Percentiles rank a stretch among this genome's conserved stretches.
phyloP scores from a whole-genome alignment of 148 eudicot genomes.

The Selenicereus undatus region DNA sequence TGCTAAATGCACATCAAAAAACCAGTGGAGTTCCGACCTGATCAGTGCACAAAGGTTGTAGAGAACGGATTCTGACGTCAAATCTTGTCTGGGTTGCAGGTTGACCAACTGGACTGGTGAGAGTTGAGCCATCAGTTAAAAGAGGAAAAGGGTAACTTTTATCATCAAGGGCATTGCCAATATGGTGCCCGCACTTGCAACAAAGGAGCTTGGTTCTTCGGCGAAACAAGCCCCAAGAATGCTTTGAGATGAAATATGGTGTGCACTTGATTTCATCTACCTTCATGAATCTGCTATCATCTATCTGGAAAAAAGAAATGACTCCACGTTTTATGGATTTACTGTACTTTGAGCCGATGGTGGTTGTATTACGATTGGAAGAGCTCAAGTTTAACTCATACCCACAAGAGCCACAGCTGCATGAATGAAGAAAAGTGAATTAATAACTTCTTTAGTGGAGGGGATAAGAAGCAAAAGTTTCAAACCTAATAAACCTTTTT shows the following conservation, averaged over 20 bases:
- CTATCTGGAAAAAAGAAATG: constrained; percentile 59
- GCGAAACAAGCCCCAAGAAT: constrained; percentile 46
- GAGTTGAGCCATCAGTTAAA: constrained; percentile 38
- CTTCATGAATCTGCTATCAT: constrained; percentile 71
- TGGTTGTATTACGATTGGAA: constrained; percentile 53
- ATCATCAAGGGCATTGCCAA: constrained; percentile 54
- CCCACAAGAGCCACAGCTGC: constrained; percentile 82
- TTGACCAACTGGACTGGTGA: constrained; percentile 33
- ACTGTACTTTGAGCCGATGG: constrained; percentile 56
- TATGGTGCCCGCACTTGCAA: constrained; percentile 54
- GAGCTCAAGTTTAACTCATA: constrained; percentile 65
- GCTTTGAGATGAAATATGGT: constrained; percentile 40
- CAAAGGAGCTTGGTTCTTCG: constrained; percentile 69
- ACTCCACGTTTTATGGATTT: constrained; percentile 57
- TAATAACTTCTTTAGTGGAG: background rate
- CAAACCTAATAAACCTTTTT: too few relatives aligned
- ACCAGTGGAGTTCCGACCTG: constrained; percentile 39
- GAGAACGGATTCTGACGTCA: constrained; percentile 54
- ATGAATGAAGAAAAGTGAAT: constrained; percentile 11
- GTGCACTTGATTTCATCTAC: constrained; percentile 50
- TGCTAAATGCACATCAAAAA: constrained; percentile 23
- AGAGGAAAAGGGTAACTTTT: constrained; percentile 30
- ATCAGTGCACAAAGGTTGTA: constrained; percentile 53
- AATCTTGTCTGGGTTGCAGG: constrained; percentile 33
- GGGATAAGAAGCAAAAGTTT: background rate